Evolutionary conservation across 2,329 filamentous ascomycete species (phyloP), one percentile per base, ranked within the genome.

Genomic region (Stylonectria norvegica): DNA sequence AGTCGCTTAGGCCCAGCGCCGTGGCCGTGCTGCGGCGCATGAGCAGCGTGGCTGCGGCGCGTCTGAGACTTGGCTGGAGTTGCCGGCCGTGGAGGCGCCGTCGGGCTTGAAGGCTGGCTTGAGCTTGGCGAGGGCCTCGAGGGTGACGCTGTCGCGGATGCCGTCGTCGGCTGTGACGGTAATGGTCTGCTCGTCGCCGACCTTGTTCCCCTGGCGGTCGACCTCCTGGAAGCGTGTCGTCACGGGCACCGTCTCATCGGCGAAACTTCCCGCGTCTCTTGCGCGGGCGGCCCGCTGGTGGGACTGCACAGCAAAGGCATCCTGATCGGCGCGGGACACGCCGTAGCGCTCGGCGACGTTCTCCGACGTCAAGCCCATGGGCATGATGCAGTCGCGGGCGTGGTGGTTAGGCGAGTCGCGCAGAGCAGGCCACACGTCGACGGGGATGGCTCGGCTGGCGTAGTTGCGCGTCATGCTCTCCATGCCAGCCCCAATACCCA

Each of bases 381-480:
- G 81, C 90, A 95, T 94, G 61, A 96, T 80, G 62, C 90, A 95
- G 62, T 95, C 90, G 29, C 77, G 70, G 4, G 86, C 86, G 48
- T 94, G 83, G 57, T 84, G 75, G 8, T 77, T 75, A 2, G 68
- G 65, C 4, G 76, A 81, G 2, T 84, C 76, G 54, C 71, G 78
- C 45, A 95, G 68, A 36, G 77, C 81, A 0, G 85, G 81, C 88
- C 89, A 95, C 9, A 89, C 66, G 48, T 89, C 79, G 1, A 81
- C 83, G 0, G 90, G 90, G 30, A 96, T 93, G n/a, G 90, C 90
- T 42, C 81, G 73, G 18, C 73, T 80, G 36, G 83, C 89, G 66
- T 96, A 96, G 68, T 95, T 95, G 50, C 85, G 71, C 49, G 88
- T 95, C 90, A 96, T 96, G 68, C 85, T 91, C 76, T 96, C 90